These are phyloP conservation scores for Inosperma sp. DNA, from an alignment of 768 basidiomycete genomes.

Conservation along the genomic window DNA sequence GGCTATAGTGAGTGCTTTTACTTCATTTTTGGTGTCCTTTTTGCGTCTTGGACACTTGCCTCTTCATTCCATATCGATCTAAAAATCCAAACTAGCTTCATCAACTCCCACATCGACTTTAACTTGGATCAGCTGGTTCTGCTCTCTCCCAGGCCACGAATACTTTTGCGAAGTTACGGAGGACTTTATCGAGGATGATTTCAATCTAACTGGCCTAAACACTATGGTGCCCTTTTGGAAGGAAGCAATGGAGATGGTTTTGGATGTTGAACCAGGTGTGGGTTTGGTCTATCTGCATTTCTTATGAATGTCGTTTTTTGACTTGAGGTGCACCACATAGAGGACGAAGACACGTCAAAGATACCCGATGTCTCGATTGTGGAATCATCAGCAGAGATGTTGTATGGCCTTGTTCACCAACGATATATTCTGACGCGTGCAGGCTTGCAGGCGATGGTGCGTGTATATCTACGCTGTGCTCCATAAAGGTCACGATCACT, in stretches of 20 bases:
- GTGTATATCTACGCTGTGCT: conserved; percentile 20
- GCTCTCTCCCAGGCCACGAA: conserved; percentile 90
- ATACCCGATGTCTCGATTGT: conserved; percentile 99
- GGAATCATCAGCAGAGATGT: conserved; percentile 93
- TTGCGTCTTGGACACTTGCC: conserved; percentile 11
- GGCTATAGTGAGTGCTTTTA: conserved; percentile 68
- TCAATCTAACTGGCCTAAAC: conserved; percentile 96
- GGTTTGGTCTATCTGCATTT: conserved; percentile 7
- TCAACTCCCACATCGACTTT: conserved; percentile 88
- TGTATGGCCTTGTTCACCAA: conserved; percentile 97
- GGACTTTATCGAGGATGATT: conserved; percentile 99
- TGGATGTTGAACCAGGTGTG: conserved; percentile 98
- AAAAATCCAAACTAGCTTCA: conserved; percentile 51
- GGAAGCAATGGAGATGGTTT: conserved; percentile 99
- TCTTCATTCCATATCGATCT: conserved; percentile 19
- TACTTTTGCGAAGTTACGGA: conserved; percentile 98
- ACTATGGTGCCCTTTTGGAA: conserved; percentile 99
- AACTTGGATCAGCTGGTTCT: conserved; percentile 97
- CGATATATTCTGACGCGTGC: conserved; percentile 94
- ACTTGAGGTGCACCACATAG: conserved; percentile 21
- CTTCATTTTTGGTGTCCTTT: conserved; percentile 10
- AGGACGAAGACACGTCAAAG: conserved; percentile 89
- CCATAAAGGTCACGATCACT: background rate
- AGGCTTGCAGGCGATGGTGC: conserved; percentile 92
- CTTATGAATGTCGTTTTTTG: conserved; percentile 9